These are phyloP conservation scores for Trichomonascaceae sp. DNA, from an alignment of 1,139 yeast species.

Conservation along the genomic window DNA sequence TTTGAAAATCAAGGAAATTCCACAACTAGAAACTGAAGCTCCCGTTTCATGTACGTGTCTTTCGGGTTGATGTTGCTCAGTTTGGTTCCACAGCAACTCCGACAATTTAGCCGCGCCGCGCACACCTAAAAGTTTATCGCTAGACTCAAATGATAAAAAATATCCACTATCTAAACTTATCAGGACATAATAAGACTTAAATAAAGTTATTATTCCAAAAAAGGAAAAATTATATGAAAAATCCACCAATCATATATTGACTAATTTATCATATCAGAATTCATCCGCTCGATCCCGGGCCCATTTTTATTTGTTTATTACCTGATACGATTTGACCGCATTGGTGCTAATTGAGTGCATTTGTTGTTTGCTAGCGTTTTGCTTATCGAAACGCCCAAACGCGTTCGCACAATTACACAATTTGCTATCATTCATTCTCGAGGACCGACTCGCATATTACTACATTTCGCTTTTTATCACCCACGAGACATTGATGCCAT, in stretches of 20 bases:
- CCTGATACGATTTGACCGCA: neutral
- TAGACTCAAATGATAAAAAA: neutral
- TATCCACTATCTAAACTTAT: neutral
- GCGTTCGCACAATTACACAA: neutral
- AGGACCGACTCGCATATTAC: neutral
- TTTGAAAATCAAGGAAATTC: no score
- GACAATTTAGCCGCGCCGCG: neutral
- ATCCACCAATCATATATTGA: neutral
- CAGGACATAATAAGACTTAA: neutral
- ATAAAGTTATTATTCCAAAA: neutral
- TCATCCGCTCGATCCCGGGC: neutral
- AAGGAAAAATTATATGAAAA: neutral
- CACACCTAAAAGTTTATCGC: neutral
- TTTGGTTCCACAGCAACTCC: no score
- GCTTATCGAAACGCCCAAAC: neutral
- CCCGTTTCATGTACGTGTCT: no score
- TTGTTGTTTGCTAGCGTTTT: neutral
- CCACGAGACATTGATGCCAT: neutral
- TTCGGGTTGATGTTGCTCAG: no score
- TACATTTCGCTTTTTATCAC: neutral
- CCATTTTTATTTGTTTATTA: neutral
- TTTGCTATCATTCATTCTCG: neutral
- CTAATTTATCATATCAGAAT: neutral
- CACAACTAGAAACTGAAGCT: no score
- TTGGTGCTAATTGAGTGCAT: neutral